A percentile compares a stretch with the other conserved stretches of the same genome.
Conservation (phyloP, 257 asterid species). For the Gardenia jasminoides region DNA sequence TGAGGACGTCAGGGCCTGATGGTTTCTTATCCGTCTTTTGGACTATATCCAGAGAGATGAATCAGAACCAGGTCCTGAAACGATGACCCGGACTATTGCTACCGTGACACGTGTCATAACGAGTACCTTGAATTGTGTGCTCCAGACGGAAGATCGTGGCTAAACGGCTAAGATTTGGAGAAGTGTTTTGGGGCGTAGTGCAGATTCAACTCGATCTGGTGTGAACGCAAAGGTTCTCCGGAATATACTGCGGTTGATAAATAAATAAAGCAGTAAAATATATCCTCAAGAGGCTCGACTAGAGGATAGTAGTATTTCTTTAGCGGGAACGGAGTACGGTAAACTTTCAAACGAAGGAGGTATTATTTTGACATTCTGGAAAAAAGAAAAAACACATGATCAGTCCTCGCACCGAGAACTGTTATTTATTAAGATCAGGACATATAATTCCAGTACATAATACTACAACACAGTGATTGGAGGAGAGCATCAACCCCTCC, state of each 20-base stretch:
- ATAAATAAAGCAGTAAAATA: no score
- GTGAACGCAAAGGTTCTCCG: conserved; percentile 12
- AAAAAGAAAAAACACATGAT: no score
- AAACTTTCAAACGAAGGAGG: no score
- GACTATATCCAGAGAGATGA: conserved; percentile 33
- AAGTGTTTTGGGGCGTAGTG: not conserved
- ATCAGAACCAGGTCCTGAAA: not conserved
- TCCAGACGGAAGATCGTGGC: conserved; percentile 5
- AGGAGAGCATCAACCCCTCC: no score
- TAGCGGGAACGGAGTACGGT: no score
- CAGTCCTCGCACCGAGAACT: no score
- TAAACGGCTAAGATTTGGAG: not conserved
- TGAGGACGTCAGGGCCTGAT: conserved; percentile 21
- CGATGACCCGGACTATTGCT: conserved; percentile 23
- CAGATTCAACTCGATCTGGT: not conserved
- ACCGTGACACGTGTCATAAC: conserved; percentile 31
- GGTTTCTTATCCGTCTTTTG: conserved; percentile 36
- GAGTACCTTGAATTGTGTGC: conserved; percentile 25
- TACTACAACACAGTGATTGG: no score
- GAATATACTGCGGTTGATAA: conserved; percentile 16
- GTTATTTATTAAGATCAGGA: no score
- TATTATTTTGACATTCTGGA: no score
- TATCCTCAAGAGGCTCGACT: no score
- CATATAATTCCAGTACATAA: no score
- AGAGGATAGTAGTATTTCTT: no score